phyloP scores from a whole-genome alignment of 768 basidiomycete species.

The Suillus cothurnatus region DNA sequence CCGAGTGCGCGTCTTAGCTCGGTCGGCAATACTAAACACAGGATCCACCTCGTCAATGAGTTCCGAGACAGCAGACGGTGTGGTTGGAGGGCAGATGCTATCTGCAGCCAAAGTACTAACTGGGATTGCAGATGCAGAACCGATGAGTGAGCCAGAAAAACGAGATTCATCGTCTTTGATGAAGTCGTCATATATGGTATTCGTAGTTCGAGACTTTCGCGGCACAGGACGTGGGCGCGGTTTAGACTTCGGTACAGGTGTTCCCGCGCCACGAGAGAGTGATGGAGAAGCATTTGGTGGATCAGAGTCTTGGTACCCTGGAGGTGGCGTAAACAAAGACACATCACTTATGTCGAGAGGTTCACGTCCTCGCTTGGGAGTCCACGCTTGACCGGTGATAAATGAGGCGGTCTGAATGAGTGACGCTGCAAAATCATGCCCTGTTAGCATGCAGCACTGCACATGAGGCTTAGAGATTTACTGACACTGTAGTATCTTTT shows the following conservation, averaged over 20 bases:
- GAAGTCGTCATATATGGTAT: constrained; percentile 3
- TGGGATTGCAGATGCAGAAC: constrained; percentile 16
- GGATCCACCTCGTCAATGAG: constrained; percentile 21
- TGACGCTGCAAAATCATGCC: constrained; percentile 11
- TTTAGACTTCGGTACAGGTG: constrained; percentile 15
- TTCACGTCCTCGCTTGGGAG: constrained; percentile 14
- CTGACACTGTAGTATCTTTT: not conserved
- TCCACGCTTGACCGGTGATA: constrained; percentile 16
- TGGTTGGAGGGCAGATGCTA: constrained; percentile 22
- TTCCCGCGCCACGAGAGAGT: constrained; percentile 7
- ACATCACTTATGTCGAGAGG: constrained; percentile 9
- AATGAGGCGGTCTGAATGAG: constrained; percentile 24
- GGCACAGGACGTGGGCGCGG: constrained; percentile 34
- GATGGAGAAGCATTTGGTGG: constrained; percentile 15
- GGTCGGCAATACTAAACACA: constrained; percentile 51
- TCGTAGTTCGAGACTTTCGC: constrained; percentile 2
- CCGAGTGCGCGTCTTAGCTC: constrained; percentile 57
- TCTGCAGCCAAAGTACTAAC: constrained; percentile 19
- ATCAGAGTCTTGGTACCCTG: not conserved
- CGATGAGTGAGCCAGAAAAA: constrained; percentile 25
- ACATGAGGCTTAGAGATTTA: not conserved
- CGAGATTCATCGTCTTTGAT: constrained; percentile 4
- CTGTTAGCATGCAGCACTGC: not conserved
- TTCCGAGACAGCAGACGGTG: constrained; percentile 16
- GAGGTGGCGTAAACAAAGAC: constrained; percentile 33